Evolutionary conservation across 169 alveolate genomes (phyloP), one percentile per base, ranked within the genome.

Genomic region (Ichthyophthirius multifiliis): DNA sequence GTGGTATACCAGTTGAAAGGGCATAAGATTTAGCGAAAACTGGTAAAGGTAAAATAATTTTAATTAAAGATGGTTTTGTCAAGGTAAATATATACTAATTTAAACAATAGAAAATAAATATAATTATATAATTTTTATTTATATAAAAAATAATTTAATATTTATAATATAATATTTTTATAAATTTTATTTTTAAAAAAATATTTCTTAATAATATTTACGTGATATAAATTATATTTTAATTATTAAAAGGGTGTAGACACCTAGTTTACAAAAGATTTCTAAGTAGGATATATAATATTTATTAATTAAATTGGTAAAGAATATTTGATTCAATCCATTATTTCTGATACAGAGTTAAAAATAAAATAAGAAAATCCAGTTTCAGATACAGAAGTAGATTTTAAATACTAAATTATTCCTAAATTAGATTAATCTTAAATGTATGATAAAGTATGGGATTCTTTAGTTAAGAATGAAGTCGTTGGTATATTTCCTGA

Each of bases 401-500:
- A 83, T 30, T 80, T 37, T 55, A 45, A 71, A 16, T 94, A 65
- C 71, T 88, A 88, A 63, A 64, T 89, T 10, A 46, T 85, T n/a
- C 97, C 97, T 18, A 94, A 92, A 86, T 64, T 94, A 7, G 97
- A 94, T 77, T 84, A 94, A 75, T 74, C 92, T 1, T 75, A 80
- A 31, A 92, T 94, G 67, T 94, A 87, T 75, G 91, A 89, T 55
- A 77, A 87, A 44, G 94, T 93, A 20, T 84, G 84, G 80, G 48
- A 76, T 27, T 87, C 87, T 18, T 82, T 94, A 47, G 77, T 64
- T 16, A 76, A 87, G 37, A 94, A 92, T 16, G 71, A 90, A 31
- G 88, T 95, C 31, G 84, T 94, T 16, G 96, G 96, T 31, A 94
- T 94, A 31, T 94, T 94, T 82, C 96, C 96, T 2, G 97, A 94